Percentiles rank a stretch among this genome's conserved stretches.
Conservation (phyloP, 2,329 filamentous ascomycete genomes). For the Hypoxylon sp. region DNA sequence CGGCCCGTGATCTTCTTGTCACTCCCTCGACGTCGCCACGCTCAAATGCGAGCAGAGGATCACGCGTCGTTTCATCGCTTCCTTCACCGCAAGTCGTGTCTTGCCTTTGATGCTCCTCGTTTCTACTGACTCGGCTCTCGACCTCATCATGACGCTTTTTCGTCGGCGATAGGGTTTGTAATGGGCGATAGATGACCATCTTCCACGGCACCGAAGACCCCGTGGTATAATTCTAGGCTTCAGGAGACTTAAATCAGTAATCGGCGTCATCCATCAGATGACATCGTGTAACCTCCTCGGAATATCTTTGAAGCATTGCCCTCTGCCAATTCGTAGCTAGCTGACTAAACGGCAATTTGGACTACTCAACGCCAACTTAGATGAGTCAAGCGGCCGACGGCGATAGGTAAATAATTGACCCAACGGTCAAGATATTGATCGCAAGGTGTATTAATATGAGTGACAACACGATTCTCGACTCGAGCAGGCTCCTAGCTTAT, state of each 20-base stretch:
- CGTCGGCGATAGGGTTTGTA: conserved; percentile 36
- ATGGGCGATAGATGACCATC: conserved; percentile 28
- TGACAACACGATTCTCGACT: conserved; percentile 13
- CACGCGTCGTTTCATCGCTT: conserved; percentile 28
- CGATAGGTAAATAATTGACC: conserved; percentile 25
- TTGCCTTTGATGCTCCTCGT: conserved; percentile 8
- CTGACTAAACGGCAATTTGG: conserved; percentile 12
- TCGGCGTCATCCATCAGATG: conserved; percentile 1
- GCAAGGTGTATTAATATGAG: conserved; percentile 6
- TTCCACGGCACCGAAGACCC: conserved; percentile 20
- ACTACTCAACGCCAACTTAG: not conserved
- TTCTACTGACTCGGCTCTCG: conserved; percentile 5
- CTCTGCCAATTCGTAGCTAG: conserved; percentile 11
- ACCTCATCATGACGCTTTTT: conserved; percentile 17
- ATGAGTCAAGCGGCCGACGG: conserved; percentile 9
- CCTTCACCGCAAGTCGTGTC: conserved; percentile 5
- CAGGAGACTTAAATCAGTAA: conserved; percentile 6
- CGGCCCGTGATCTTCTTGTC: conserved; percentile 8
- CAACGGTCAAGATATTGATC: conserved; percentile 15
- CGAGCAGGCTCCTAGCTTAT: conserved; percentile 1
- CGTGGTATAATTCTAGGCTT: conserved; percentile 2
- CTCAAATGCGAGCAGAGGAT: conserved; percentile 26
- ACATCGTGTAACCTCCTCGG: conserved; percentile 9
- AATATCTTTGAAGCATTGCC: conserved; percentile 8
- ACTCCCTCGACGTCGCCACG: conserved; percentile 26